Conservation (phyloP, 2,329 filamentous ascomycete genomes). For the Calycina marina region DNA sequence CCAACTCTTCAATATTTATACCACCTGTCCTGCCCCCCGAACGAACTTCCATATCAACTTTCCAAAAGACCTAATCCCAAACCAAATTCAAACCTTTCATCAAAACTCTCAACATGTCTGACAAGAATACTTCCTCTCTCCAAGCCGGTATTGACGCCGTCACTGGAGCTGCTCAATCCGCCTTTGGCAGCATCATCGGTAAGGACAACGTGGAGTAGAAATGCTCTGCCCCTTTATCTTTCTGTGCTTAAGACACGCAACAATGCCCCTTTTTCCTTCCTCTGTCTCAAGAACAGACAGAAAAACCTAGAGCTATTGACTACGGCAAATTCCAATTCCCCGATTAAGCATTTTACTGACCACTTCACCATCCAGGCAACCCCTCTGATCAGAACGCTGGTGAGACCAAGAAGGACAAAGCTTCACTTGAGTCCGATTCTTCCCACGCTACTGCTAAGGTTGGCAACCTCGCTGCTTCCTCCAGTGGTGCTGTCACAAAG, state of each 20-base stretch:
- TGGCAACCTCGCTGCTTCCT: slow-evolving; percentile 56
- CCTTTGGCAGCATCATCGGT: too few relatives aligned
- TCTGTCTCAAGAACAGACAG: too few relatives aligned
- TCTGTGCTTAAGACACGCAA: too few relatives aligned
- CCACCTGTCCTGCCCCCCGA: not conserved
- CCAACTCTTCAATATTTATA: slow-evolving; percentile 1
- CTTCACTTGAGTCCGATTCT: slow-evolving; percentile 51
- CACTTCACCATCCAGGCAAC: not conserved
- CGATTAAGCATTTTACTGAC: not conserved
- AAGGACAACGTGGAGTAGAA: too few relatives aligned
- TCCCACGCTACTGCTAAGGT: slow-evolving; percentile 63
- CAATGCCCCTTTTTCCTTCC: too few relatives aligned
- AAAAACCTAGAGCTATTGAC: too few relatives aligned
- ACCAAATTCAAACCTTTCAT: slow-evolving; percentile 2
- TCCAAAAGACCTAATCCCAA: slow-evolving; percentile 2
- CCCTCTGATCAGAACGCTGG: slow-evolving; percentile 7
- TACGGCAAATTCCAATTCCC: too few relatives aligned
- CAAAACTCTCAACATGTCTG: slow-evolving; percentile 28
- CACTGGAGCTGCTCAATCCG: slow-evolving; percentile 57
- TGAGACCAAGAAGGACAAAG: slow-evolving; percentile 46
- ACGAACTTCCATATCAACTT: slow-evolving; percentile 3
- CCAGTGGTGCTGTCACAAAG: slow-evolving; percentile 53
- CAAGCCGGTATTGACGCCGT: slow-evolving; percentile 65
- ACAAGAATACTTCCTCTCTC: slow-evolving; percentile 52
- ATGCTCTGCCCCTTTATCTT: too few relatives aligned